A percentile compares a stretch with the other conserved stretches of the same genome.
Evolutionary conservation across 352 stramenopile genomes (phyloP).

Genomic region (Phytophthora ramorum): DNA sequence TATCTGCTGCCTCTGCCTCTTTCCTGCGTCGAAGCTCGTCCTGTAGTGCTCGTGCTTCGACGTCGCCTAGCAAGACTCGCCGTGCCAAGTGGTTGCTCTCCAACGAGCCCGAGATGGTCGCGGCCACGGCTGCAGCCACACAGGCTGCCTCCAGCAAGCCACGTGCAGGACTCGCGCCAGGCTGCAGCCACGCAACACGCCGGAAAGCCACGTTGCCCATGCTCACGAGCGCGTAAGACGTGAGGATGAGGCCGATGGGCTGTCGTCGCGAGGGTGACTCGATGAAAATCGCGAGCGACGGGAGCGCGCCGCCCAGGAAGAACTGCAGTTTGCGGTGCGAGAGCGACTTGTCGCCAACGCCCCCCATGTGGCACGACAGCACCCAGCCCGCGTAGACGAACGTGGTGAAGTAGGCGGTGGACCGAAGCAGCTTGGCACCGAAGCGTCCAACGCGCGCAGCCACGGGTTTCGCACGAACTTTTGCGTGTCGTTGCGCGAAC

Average conservation of each 20-base stretch:
- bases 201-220: slow-evolving; percentile 49
- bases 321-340: slow-evolving; percentile 63
- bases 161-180: slow-evolving; percentile 34
- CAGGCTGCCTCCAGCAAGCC: slow-evolving; percentile 47
- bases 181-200: slow-evolving; percentile 46
- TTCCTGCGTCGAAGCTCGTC: slow-evolving; percentile 13
- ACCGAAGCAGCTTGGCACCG: slow-evolving; percentile 49
- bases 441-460: slow-evolving; percentile 39
- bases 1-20: slow-evolving; percentile 20
- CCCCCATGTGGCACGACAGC: slow-evolving; percentile 46
- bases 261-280: slow-evolving; percentile 53
- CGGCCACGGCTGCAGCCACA: slow-evolving; percentile 41
- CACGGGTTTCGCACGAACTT: slow-evolving; percentile 46
- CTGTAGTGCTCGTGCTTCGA: slow-evolving; percentile 23
- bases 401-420: slow-evolving; percentile 55
- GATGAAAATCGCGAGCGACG: slow-evolving; percentile 56
- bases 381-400: slow-evolving; percentile 66
- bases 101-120: slow-evolving; percentile 47
- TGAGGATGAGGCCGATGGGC: slow-evolving; percentile 67
- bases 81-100: slow-evolving; percentile 38
- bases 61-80: slow-evolving; percentile 36
- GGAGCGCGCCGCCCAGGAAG: slow-evolving; percentile 52
- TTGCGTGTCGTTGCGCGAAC: slow-evolving; percentile 47
- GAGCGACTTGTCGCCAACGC: slow-evolving; percentile 51
- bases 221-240: slow-evolving; percentile 67